A percentile compares a stretch with the other conserved stretches of the same genome.
Evolutionary conservation across 2,329 filamentous ascomycete species (phyloP).

Genomic region (Aspergillus latus): DNA sequence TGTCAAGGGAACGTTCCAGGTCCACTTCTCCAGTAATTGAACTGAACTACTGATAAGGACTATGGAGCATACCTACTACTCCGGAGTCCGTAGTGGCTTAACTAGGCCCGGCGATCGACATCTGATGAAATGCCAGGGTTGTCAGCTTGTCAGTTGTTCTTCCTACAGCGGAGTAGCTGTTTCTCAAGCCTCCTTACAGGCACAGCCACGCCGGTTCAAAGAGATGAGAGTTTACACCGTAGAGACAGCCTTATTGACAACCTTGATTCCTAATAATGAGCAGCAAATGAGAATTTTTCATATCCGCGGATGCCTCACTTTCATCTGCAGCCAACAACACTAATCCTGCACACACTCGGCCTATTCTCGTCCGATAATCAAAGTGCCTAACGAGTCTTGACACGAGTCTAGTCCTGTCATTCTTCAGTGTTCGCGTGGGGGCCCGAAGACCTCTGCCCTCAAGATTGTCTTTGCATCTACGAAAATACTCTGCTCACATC

Average conservation of each 20-base stretch:
- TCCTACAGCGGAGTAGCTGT: no score
- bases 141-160: neutral
- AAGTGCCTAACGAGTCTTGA: neutral
- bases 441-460: neutral
- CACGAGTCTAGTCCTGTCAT: neutral
- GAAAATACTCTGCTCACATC: neutral
- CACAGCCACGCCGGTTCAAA: slow-evolving; percentile 16
- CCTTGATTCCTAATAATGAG: neutral
- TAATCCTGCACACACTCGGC: neutral
- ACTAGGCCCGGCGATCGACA: slow-evolving; percentile 9
- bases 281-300: slow-evolving; percentile 8
- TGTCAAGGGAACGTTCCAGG: no score
- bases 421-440: neutral
- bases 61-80: neutral
- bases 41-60: neutral
- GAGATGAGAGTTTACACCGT: neutral
- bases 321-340: neutral
- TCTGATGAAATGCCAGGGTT: neutral
- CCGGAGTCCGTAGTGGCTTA: neutral
- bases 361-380: slow-evolving; percentile 4
- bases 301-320: slow-evolving; percentile 7
- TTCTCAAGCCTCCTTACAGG: slow-evolving; percentile 15
- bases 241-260: neutral
- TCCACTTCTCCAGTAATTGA: no score
- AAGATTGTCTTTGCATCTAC: neutral